Evolutionary conservation across 495 filamentous ascomycete species (phyloP), one percentile per base, ranked within the genome.

Genomic region (Neurospora sp.): DNA sequence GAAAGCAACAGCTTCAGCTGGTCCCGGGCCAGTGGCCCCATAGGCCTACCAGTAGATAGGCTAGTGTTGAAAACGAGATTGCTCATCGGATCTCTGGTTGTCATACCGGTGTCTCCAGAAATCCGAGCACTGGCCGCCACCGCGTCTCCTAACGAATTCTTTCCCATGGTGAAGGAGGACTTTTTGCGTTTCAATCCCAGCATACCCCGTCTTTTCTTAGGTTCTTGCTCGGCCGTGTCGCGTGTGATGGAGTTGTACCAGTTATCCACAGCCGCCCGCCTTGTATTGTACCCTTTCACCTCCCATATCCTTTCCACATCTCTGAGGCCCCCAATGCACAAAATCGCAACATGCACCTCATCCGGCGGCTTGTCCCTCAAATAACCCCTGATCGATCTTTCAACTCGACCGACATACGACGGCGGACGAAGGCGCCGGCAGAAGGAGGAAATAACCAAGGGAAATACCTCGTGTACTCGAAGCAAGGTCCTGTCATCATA

Each of bases 301-400:
- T 89, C 86, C 87, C 87, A 89, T 41, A 89, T 84, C 72, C 83
- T 79, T 72, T 88, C 86, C 12, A 87, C 86, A 74, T 88, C 84
- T 7, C 87, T 83, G 70, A 89, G 77, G 6, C 87, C 87, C 46
- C 86, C 87, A 38, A 89, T 78, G n/a, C 83, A 84, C 37, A 89
- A 73, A 31, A 87, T 84, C 18, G 87, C 83, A 7, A 85, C 83
- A 72, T 89, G 88, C 3, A 89, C 84, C 72, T 88, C 86, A 71
- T 88, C 87, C 9, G 86, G 75, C 5, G 87, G 87, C 73, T 84
- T 85, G 44, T 88, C 87, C 70, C 85, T 83, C 11, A 88, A 77
- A 74, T 88, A 88, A 72, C 87, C 87, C 76, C 87, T 86, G n/a
- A 89, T 69, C 2, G 86, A 86, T 35, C 86, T 81, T 74, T 89